These are phyloP conservation scores for Barnettozyma botsteinii DNA, from an alignment of 805 yeast species.

Conservation along the genomic window DNA sequence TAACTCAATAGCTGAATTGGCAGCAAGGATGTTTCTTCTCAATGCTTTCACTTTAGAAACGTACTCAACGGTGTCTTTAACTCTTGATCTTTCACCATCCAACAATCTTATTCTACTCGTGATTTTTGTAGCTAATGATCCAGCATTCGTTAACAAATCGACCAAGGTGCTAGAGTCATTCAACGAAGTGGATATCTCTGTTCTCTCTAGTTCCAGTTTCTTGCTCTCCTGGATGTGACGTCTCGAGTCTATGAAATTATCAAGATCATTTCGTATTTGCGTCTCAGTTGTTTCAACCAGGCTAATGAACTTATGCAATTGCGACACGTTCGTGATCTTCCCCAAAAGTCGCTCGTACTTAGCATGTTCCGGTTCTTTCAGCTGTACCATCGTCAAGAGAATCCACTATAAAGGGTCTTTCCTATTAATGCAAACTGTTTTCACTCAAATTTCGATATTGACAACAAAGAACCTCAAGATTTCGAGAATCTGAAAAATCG, in stretches of 20 bases:
- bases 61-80: slow-evolving; percentile 54
- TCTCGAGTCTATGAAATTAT: slow-evolving; percentile 20
- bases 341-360: slow-evolving; percentile 20
- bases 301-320: slow-evolving; percentile 21
- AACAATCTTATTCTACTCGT: slow-evolving; percentile 64
- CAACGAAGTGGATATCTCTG: slow-evolving; percentile 58
- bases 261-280: slow-evolving; percentile 21
- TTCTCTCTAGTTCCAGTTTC: slow-evolving; percentile 52
- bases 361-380: slow-evolving; percentile 6
- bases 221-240: slow-evolving; percentile 28
- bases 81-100: slow-evolving; percentile 65
- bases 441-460: neutral
- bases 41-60: slow-evolving; percentile 62
- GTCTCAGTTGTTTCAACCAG: slow-evolving; percentile 22
- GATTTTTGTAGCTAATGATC: slow-evolving; percentile 57
- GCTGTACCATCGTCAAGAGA: slow-evolving; percentile 1
- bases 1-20: slow-evolving; percentile 61
- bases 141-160: slow-evolving; percentile 51
- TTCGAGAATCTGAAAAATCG: slow-evolving; percentile 1
- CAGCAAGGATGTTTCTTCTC: slow-evolving; percentile 58
- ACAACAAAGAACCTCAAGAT: neutral
- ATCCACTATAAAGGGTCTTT: no score
- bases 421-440: no score
- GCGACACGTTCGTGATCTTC: slow-evolving; percentile 19
- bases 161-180: slow-evolving; percentile 51